Conservation (phyloP, 306 rosid genomes). For the Pyrus bretschneideri region DNA sequence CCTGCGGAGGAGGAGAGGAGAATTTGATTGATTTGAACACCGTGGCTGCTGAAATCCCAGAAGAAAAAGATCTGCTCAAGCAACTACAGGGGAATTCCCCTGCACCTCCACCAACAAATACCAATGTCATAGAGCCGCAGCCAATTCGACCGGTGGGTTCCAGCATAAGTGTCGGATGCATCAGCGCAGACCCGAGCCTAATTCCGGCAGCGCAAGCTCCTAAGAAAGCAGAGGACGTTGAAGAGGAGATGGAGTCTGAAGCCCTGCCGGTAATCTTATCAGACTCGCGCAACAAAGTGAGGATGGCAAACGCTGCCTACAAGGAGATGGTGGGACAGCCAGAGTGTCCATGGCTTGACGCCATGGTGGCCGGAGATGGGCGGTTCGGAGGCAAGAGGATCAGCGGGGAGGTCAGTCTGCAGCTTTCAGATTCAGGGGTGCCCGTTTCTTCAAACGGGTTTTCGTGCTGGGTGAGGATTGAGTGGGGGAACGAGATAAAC, state of each 20-base stretch:
- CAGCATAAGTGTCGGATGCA: slow-evolving; percentile 56
- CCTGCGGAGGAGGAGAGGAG: slow-evolving; percentile 12
- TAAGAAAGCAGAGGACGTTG: slow-evolving; percentile 50
- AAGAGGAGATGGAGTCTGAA: slow-evolving; percentile 61
- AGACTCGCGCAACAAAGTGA: slow-evolving; percentile 67
- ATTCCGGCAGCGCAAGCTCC: slow-evolving; percentile 1
- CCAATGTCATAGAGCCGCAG: slow-evolving; percentile 56
- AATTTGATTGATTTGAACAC: slow-evolving; percentile 40
- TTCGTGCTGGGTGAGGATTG: slow-evolving; percentile 90
- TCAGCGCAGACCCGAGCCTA: slow-evolving; percentile 27
- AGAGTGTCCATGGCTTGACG: slow-evolving; percentile 73
- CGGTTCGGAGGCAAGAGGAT: slow-evolving; percentile 48
- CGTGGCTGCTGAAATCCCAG: slow-evolving; percentile 34
- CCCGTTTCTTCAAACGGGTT: slow-evolving; percentile 62
- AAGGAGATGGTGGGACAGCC: slow-evolving; percentile 94
- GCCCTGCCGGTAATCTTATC: slow-evolving; percentile 62
- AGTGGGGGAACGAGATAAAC: slow-evolving; percentile 50
- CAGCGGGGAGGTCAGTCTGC: slow-evolving; percentile 65
- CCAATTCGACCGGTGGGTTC: slow-evolving; percentile 80
- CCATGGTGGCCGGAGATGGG: slow-evolving; percentile 36
- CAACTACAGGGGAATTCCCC: slow-evolving; percentile 38
- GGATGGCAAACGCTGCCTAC: slow-evolving; percentile 81
- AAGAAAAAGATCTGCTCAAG: slow-evolving; percentile 60
- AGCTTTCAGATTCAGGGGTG: slow-evolving; percentile 35
- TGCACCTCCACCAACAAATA: neutral